Conservation (phyloP, 129 eudicot species). For the Ambrosia artemisiifolia region DNA sequence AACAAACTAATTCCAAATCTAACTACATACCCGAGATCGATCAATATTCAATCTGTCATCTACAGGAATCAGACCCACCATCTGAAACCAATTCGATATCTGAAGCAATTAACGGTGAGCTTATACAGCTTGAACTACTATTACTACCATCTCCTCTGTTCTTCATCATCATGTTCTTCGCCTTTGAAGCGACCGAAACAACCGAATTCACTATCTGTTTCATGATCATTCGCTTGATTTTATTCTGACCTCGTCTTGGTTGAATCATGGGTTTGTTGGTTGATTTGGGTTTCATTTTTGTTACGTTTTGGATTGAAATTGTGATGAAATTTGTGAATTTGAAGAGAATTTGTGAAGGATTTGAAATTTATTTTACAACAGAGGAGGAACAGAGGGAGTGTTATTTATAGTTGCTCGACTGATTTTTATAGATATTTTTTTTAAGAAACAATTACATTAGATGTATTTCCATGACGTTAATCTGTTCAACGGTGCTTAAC, state of each 20-base stretch:
- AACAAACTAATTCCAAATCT: too few species aligned
- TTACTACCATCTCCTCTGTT: too few species aligned
- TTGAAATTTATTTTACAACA: too few species aligned
- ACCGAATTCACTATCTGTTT: constrained; percentile 9
- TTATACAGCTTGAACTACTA: not conserved
- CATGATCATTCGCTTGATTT: constrained; percentile 15
- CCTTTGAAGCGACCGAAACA: constrained; percentile 13
- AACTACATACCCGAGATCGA: too few species aligned
- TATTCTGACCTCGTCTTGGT: constrained; percentile 13
- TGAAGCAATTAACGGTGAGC: not conserved
- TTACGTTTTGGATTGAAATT: not conserved
- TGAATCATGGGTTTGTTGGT: constrained; percentile 7
- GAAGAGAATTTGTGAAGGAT: too few species aligned
- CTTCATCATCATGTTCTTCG: not conserved
- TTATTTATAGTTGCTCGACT: too few species aligned
- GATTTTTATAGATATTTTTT: too few species aligned
- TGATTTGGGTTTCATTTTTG: constrained; percentile 5
- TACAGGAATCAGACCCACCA: constrained; percentile 11
- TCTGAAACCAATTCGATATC: not conserved
- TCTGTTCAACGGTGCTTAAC: too few species aligned
- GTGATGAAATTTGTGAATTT: not conserved
- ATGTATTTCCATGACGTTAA: too few species aligned
- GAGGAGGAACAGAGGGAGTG: too few species aligned
- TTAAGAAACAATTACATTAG: too few species aligned
- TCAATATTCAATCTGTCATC: not conserved